Evolutionary conservation across 805 yeast species (phyloP), one percentile per base, ranked within the genome.

Genomic region (Starmerella apis): DNA sequence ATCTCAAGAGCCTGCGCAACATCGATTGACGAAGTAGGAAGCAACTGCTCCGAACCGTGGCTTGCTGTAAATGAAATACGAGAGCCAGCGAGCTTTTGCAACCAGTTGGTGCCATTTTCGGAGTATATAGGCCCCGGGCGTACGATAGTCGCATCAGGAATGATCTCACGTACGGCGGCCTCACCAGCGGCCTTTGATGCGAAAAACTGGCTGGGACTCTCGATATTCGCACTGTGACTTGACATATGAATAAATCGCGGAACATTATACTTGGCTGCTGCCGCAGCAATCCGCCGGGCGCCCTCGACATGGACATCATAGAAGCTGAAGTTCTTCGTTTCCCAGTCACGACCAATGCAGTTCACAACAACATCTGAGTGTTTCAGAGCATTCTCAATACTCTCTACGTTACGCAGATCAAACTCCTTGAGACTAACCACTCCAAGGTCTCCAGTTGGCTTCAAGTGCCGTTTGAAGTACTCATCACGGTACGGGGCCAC

Each of bases 81-180:
- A 60, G 74, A 65, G 66, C 78, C 51, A 13, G 77, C 83, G 66
- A 76, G 57, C 62, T 73, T 73, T 67, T 78, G 80, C 59, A 85
- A 70, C 62, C 86, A 77, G 53, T 75, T 70, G 47, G 38, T 36
- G 64, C 83, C 87, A 63, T 81, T 83, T 61, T 80, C 71, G 28
- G 92, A 92, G 62, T 69, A 85, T 77, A 84, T 74, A 45, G 84
- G 85, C 22, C 83, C 79, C 6, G 95, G 95, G 66, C 95, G 79
- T 27, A 85, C 92, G 60, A 86, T 84, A 18, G 94, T 85, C 44
- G 85, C 73, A 61, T 78, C 83, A 24, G 94, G 94, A 48, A 76
- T 65, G 42, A 75, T 75, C 37, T 77, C 85, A 52, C 75, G 71
- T 23, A 81, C 94, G 28, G 75, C 77, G 61, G 77, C 73, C 68